These are phyloP conservation scores for Teratosphaeriaceae sp. DNA, from an alignment of 2,329 filamentous ascomycete genomes.

Conservation along the genomic window DNA sequence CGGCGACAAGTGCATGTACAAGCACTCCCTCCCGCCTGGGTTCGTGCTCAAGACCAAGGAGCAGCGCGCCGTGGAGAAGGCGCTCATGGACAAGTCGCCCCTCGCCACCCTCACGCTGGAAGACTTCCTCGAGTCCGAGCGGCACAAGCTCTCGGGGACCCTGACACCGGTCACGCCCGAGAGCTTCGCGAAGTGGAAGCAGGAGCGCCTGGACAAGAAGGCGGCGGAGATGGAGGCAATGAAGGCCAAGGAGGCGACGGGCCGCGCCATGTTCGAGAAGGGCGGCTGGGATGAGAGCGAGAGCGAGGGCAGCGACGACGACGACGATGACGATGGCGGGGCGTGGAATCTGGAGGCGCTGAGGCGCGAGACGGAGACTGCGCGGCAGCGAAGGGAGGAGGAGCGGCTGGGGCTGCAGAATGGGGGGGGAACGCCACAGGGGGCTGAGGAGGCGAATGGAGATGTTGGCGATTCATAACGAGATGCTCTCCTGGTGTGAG, in stretches of 20 bases:
- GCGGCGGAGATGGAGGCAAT: slow-evolving; percentile 85
- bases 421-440: slow-evolving; percentile 5
- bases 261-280: slow-evolving; percentile 90
- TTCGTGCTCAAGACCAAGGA: slow-evolving; percentile 98
- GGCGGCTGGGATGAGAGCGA: slow-evolving; percentile 76
- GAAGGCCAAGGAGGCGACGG: slow-evolving; percentile 90
- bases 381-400: slow-evolving; percentile 70
- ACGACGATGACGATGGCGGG: slow-evolving; percentile 48
- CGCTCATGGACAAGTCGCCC: slow-evolving; percentile 89
- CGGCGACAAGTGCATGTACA: slow-evolving; percentile 97
- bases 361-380: slow-evolving; percentile 73
- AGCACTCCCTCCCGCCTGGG: slow-evolving; percentile 87
- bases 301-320: slow-evolving; percentile 55
- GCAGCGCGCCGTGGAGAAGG: slow-evolving; percentile 91
- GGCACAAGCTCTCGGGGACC: slow-evolving; percentile 86
- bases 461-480: slow-evolving; percentile 5
- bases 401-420: slow-evolving; percentile 45
- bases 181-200: slow-evolving; percentile 94
- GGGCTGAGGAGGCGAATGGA: slow-evolving; percentile 7
- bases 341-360: slow-evolving; percentile 77
- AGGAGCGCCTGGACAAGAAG: slow-evolving; percentile 90
- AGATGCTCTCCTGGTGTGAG: no score
- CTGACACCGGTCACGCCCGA: slow-evolving; percentile 92
- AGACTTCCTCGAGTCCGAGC: slow-evolving; percentile 93
- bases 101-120: slow-evolving; percentile 91